Evolutionary conservation across 176 grass and related monocot species (phyloP).

Genomic region (Eragrostis nindensis): DNA sequence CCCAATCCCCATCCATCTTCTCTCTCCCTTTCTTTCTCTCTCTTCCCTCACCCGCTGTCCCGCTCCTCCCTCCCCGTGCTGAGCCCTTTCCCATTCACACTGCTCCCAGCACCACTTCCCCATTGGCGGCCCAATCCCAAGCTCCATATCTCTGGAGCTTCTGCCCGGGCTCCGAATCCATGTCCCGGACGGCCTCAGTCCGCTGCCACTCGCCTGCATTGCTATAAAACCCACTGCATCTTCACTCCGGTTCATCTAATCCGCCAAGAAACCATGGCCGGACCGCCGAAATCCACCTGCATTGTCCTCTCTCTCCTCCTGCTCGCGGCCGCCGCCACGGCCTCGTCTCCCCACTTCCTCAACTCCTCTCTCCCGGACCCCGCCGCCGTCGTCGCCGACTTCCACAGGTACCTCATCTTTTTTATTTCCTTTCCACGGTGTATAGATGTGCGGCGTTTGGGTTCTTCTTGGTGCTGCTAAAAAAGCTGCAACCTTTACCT

Average conservation of each 20-base stretch:
- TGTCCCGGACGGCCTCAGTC: conserved; percentile 5
- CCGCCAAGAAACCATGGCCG: conserved; percentile 37
- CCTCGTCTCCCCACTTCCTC: conserved; percentile 33
- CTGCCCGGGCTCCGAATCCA: conserved; percentile 1
- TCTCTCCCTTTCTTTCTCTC: not conserved
- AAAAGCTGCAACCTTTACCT: conserved; percentile 17
- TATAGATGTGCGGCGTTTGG: too few relatives aligned
- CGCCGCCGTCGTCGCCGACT: conserved; percentile 57
- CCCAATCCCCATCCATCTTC: not conserved
- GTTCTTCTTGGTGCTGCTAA: not conserved
- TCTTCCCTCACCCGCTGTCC: not conserved
- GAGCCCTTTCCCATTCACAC: conserved; percentile 25
- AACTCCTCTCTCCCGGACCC: conserved; percentile 56
- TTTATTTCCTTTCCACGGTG: not conserved
- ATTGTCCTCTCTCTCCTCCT: conserved; percentile 32
- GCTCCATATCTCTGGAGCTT: conserved; percentile 40
- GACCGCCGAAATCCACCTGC: conserved; percentile 24
- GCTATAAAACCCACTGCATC: conserved; percentile 48
- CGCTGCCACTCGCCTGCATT: conserved; percentile 36
- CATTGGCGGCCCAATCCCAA: conserved; percentile 30
- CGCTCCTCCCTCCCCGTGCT: not conserved
- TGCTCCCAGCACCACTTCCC: not conserved
- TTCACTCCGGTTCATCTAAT: conserved; percentile 17
- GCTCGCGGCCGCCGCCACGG: conserved; percentile 7
- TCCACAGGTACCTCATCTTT: conserved; percentile 50